Percentiles rank a stretch among this genome's conserved stretches.
Evolutionary conservation across 108 stramenopile genomes (phyloP).

Genomic region (Asterionellopsis glacialis): DNA sequence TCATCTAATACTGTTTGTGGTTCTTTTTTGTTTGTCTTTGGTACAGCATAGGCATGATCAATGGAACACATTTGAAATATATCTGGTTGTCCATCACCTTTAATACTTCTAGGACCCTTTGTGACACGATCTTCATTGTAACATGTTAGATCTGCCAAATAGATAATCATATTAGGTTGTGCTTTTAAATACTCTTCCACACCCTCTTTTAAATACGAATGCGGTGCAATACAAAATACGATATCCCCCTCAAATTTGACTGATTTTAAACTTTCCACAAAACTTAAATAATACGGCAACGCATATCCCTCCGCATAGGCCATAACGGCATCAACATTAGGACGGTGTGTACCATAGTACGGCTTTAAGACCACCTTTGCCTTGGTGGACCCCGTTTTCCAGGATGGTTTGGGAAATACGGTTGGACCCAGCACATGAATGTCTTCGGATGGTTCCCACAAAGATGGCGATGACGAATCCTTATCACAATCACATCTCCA

Average conservation of each 20-base stretch:
- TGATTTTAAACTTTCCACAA: constrained; percentile 56
- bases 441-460: constrained; percentile 13
- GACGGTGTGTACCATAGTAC: constrained; percentile 47
- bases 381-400: neutral
- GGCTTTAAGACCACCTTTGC: constrained; percentile 17
- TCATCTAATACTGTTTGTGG: neutral
- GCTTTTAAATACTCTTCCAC: constrained; percentile 64
- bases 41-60: constrained; percentile 46
- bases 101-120: constrained; percentile 26
- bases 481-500: no score
- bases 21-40: neutral
- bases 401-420: constrained; percentile 34
- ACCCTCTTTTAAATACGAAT: constrained; percentile 30
- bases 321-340: constrained; percentile 46
- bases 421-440: constrained; percentile 32
- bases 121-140: constrained; percentile 35
- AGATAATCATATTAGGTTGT: constrained; percentile 54
- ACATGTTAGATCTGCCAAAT: constrained; percentile 56
- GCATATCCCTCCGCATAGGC: constrained; percentile 74
- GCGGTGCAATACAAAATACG: constrained; percentile 58
- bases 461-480: neutral
- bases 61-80: constrained; percentile 55
- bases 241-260: constrained; percentile 73
- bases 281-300: constrained; percentile 55
- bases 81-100: constrained; percentile 20